A percentile compares a stretch with the other conserved stretches of the same genome.
These are phyloP conservation scores for Trypanosoma boissoni DNA, from an alignment of 208 protist species.

Conservation along the genomic window DNA sequence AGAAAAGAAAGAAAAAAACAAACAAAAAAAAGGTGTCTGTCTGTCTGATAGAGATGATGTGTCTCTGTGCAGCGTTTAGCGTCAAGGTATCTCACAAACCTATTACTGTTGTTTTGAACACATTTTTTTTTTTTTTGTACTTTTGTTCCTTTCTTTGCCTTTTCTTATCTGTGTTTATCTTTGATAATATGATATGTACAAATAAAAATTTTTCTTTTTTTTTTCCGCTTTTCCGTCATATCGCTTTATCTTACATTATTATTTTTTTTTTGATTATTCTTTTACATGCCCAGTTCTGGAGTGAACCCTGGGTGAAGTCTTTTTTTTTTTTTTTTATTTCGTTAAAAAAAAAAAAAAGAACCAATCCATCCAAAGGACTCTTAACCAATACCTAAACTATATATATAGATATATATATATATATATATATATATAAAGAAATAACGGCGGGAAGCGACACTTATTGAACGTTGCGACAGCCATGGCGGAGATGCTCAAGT, in stretches of 20 bases:
- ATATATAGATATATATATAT: slow-evolving; percentile 3
- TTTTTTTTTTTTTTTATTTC: not conserved
- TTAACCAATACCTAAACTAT: not conserved
- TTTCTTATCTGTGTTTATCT: not conserved
- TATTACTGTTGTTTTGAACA: not conserved
- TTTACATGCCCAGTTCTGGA: not conserved
- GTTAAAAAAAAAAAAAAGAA: not conserved
- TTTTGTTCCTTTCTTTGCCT: not conserved
- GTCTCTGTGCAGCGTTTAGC: too few species aligned
- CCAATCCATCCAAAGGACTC: not conserved
- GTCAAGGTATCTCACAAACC: not conserved
- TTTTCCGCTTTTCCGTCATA: slow-evolving; percentile 18
- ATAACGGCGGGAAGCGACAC: not conserved
- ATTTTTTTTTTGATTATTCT: not conserved
- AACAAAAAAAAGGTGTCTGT: too few species aligned
- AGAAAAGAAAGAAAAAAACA: too few species aligned
- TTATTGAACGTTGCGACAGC: not conserved
- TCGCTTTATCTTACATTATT: not conserved
- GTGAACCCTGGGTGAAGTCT: too few species aligned
- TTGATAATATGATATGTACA: not conserved
- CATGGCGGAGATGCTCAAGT: slow-evolving; percentile 68
- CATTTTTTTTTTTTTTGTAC: not conserved
- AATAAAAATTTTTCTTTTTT: not conserved
- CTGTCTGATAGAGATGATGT: too few species aligned
- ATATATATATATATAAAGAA: not conserved